A percentile compares a stretch with the other conserved stretches of the same genome.
Evolutionary conservation across 106 monocot genomes (phyloP).

Genomic region (Dioscorea dumetorum): DNA sequence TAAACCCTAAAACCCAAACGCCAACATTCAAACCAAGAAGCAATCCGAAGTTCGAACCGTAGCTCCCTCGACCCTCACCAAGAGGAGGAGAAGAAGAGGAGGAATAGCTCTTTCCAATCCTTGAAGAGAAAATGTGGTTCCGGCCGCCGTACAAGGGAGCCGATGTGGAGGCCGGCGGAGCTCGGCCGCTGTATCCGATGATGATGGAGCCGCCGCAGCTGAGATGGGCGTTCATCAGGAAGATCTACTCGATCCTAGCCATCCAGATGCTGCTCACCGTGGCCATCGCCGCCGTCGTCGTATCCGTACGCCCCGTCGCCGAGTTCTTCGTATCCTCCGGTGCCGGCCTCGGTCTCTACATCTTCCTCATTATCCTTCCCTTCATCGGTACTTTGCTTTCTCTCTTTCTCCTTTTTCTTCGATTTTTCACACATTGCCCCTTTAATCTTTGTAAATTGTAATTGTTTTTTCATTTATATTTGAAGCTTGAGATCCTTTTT

Average conservation of each 20-base stretch:
- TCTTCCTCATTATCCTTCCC: slow-evolving; percentile 46
- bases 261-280: slow-evolving; percentile 45
- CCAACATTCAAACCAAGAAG: neutral
- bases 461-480: too few species aligned
- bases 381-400: slow-evolving; percentile 24
- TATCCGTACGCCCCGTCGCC: slow-evolving; percentile 34
- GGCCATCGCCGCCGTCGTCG: slow-evolving; percentile 47
- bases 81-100: too few species aligned
- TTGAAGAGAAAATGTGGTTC: slow-evolving; percentile 3
- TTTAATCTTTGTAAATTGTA: too few species aligned
- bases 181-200: slow-evolving; percentile 48
- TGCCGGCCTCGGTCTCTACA: slow-evolving; percentile 43
- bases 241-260: slow-evolving; percentile 51
- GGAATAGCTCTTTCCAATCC: too few species aligned
- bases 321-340: slow-evolving; percentile 32
- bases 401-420: neutral
- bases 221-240: slow-evolving; percentile 61
- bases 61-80: too few species aligned
- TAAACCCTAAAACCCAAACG: slow-evolving; percentile 7
- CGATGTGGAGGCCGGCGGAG: slow-evolving; percentile 31
- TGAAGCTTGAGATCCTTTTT: too few species aligned
- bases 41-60: too few species aligned
- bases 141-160: slow-evolving; percentile 20
- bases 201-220: slow-evolving; percentile 70
- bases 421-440: neutral